Evolutionary conservation across 2,329 filamentous ascomycete genomes (phyloP), one percentile per base, ranked within the genome.

Genomic region (Clathrospora elynae): DNA sequence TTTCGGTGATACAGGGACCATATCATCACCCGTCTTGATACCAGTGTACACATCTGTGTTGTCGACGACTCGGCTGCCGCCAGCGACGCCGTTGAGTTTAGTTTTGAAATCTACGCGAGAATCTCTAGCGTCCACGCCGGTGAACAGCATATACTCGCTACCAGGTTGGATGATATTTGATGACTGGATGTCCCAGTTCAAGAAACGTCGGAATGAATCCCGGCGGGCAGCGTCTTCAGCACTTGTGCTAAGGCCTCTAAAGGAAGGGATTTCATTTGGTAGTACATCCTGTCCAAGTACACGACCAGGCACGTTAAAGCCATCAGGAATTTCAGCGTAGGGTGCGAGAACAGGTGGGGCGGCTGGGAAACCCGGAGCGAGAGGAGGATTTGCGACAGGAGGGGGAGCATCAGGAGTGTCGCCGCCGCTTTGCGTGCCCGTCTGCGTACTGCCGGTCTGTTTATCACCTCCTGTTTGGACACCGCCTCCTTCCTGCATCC

Each of bases 111-210:
- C 8, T 4, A 16, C 7, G 9, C 34, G 34, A 11, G 19, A 7
- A 19, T 36, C 22, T 28, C 22, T n/a, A 25, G 34, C 34, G 4
- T 8, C 12, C 6, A 16, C 6, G 11, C 19, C 23, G 12, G 9
- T 10, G 14, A 26, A 36, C 6, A 36, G 10, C 11, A 36, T 19
- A 26, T 25, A 36, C 4, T 36, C 9, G 22, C 6, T 24, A 11
- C 11, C 22, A 7, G 22, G 34, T 14, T 16, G 19, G 34, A 4
- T 17, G 16, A 25, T 36, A 22, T 26, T 36, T 8, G 34, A 36
- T 3, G 34, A 36, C 12, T 26, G 19, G 13, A 36, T 26, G 14
- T 36, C 34, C 34, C 34, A 36, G 13, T 36, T 36, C n/a, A 36
- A 16, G 34, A 14, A 12, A 8, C 34, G 34, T 28, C 26, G 34